phyloP scores from a whole-genome alignment of 768 basidiomycete species.

The Phaeotremella fagi region DNA sequence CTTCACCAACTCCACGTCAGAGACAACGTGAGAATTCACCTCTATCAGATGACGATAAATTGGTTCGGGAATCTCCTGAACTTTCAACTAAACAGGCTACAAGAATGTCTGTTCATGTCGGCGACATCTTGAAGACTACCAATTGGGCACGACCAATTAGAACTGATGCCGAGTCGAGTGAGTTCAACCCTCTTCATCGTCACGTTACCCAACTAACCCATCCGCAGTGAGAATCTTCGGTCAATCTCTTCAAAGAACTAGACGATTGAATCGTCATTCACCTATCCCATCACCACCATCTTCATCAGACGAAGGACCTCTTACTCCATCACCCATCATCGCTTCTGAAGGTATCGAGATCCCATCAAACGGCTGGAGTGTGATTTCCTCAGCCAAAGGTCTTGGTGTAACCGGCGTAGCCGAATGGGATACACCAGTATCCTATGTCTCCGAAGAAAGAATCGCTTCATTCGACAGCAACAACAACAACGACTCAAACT shows the following conservation, averaged over 20 bases:
- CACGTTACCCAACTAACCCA: not conserved
- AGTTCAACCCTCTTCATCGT: not conserved
- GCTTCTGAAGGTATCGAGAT: constrained; percentile 8
- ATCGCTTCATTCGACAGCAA: constrained; percentile 1
- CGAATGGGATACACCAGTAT: constrained; percentile 13
- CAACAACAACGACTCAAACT: not conserved
- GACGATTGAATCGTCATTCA: constrained; percentile 15
- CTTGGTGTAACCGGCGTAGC: constrained; percentile 18
- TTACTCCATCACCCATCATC: constrained; percentile 16
- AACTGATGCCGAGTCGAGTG: constrained; percentile 3
- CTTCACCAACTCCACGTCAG: not conserved
- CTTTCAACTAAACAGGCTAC: not conserved
- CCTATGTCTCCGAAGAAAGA: constrained; percentile 3
- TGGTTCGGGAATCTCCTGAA: not conserved
- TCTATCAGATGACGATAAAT: not conserved
- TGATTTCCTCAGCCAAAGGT: constrained; percentile 9
- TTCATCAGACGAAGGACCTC: constrained; percentile 25
- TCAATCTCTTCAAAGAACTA: constrained; percentile 20
- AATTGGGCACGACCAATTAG: constrained; percentile 27
- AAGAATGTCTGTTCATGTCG: constrained; percentile 5
- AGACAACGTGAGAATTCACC: not conserved
- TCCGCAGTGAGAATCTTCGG: constrained; percentile 28
- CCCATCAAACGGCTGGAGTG: constrained; percentile 11
- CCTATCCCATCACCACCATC: constrained; percentile 12
- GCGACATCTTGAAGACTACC: not conserved